Evolutionary conservation across 805 yeast genomes (phyloP).

Genomic region (Candida loeiensis): DNA sequence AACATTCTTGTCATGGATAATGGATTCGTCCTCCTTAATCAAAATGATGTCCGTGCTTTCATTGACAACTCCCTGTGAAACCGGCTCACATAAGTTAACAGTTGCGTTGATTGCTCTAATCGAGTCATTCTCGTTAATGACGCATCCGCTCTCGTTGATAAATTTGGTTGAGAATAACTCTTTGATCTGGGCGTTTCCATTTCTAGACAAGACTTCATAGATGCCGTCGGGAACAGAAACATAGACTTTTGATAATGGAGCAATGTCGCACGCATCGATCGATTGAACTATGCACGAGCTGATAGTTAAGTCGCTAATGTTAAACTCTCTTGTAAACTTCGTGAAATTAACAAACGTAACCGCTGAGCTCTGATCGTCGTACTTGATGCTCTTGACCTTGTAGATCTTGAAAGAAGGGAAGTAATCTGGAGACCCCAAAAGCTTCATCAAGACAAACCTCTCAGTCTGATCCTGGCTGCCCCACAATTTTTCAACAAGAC

Average conservation of each 20-base stretch:
- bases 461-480: slow-evolving; percentile 16
- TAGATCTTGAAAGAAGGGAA: slow-evolving; percentile 32
- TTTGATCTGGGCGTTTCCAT: slow-evolving; percentile 31
- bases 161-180: slow-evolving; percentile 28
- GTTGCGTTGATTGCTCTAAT: slow-evolving; percentile 45
- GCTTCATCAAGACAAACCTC: slow-evolving; percentile 31
- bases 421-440: slow-evolving; percentile 38
- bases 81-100: slow-evolving; percentile 67
- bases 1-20: slow-evolving; percentile 7
- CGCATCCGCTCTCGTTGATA: slow-evolving; percentile 19
- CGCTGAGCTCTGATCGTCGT: slow-evolving; percentile 22
- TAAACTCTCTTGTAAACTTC: slow-evolving; percentile 33
- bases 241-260: slow-evolving; percentile 42
- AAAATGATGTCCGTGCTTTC: slow-evolving; percentile 51
- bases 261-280: slow-evolving; percentile 30
- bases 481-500: slow-evolving; percentile 31
- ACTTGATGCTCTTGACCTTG: slow-evolving; percentile 31
- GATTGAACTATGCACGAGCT: slow-evolving; percentile 36
- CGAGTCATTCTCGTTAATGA: slow-evolving; percentile 41
- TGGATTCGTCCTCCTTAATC: slow-evolving; percentile 29
- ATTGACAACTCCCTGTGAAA: slow-evolving; percentile 59
- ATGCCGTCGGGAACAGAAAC: slow-evolving; percentile 45
- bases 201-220: slow-evolving; percentile 29
- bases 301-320: slow-evolving; percentile 28
- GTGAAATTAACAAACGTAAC: slow-evolving; percentile 40